Base-by-base conservation (phyloP, 2,329 filamentous ascomycete genomes). In the Septoria petroselini region DNA sequence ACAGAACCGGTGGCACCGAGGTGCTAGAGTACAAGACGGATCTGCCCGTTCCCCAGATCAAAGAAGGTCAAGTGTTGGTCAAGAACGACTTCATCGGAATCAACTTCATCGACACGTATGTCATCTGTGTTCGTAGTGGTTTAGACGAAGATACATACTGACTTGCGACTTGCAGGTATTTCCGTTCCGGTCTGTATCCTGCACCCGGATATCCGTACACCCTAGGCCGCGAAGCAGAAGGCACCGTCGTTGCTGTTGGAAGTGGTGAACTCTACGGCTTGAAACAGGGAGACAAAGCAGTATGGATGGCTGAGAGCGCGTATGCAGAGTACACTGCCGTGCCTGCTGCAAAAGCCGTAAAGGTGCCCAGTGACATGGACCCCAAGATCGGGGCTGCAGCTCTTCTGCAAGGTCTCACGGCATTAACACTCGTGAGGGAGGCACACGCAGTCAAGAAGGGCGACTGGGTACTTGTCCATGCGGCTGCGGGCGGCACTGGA, bases 61-160 rank as follows among this genome's bases (percentile, higher is more conserved):
- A 80, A 29, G 80, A 84, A n/a, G 84, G 82, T 51, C 77, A 95
- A 59, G 70, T 95, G 17, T 79, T 95, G 3, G 80, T 95, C 51
- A 86, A 85, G 70, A 95, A 95, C 70, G 81, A 84, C 57, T 86
- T 80, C 66, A 77, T 85, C 41, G 91, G 90, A 52, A 75, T 95
- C 54, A 95, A 95, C 72, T 95, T 80, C 72, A 94, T 95, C 63
- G 91, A 95, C 70, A 95, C 80, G 78, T 83, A 68, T 61, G 71
- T 58, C 19, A 11, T 34, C n/a, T 39, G 11, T 17, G 43, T 7
- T 18, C 19, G 5, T 17, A 8, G 14, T 18, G 14, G 14, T 25
- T 41, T 29, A 18, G 23, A 18, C 19, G 23, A 19, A 2, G 30
- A 21, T 4, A 9, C 9, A 33, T 25, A 41, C 45, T 41, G 19